Conservation (phyloP, 768 basidiomycete species). For the Mycena haematopus region DNA sequence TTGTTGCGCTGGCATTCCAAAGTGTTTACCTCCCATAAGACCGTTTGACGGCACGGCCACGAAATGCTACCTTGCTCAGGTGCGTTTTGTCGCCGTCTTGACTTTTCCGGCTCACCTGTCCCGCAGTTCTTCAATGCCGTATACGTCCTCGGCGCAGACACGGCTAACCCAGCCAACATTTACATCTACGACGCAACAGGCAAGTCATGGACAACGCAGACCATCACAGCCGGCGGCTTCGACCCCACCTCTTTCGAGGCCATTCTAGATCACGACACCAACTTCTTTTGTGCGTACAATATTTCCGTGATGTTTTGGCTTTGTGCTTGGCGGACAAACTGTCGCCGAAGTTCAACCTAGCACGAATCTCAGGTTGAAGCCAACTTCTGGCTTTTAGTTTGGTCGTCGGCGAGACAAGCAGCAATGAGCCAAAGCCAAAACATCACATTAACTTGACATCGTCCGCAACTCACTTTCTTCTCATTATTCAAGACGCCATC, state of each 20-base stretch:
- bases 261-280: constrained; percentile 94
- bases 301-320: not conserved
- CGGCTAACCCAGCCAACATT: constrained; percentile 67
- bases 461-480: not conserved
- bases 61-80: constrained; percentile 78
- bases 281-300: constrained; percentile 72
- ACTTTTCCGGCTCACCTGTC: constrained; percentile 17
- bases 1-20: constrained; percentile 12
- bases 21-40: constrained; percentile 39
- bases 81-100: constrained; percentile 31
- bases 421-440: not conserved
- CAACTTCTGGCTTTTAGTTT: not conserved
- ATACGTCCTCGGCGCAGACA: constrained; percentile 83
- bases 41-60: constrained; percentile 69
- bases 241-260: constrained; percentile 70
- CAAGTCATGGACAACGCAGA: constrained; percentile 82
- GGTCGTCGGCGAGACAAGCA: not conserved
- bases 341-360: too few relatives aligned
- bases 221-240: constrained; percentile 57
- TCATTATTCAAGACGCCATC: constrained; percentile 60
- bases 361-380: not conserved
- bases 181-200: constrained; percentile 82
- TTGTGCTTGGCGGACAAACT: not conserved
- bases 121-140: constrained; percentile 82
- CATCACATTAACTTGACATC: not conserved